These are phyloP conservation scores for Torrubiella hemipterigena DNA, from an alignment of 2,329 filamentous ascomycete species.

Conservation along the genomic window DNA sequence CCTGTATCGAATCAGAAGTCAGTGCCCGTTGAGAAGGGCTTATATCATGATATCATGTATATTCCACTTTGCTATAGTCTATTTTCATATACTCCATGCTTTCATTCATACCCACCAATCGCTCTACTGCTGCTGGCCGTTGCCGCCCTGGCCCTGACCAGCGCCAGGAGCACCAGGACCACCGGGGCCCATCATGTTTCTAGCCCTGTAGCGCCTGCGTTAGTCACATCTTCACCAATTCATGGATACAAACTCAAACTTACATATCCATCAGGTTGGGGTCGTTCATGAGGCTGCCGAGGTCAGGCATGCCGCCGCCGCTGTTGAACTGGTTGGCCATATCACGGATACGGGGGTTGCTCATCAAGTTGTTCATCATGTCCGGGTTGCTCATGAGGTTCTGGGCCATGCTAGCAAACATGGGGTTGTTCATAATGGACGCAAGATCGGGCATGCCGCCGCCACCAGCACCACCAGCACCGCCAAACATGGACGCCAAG, in stretches of 20 bases:
- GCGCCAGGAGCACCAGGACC: constrained; percentile 15
- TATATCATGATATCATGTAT: no score
- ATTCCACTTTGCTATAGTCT: no score
- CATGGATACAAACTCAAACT: constrained; percentile 27
- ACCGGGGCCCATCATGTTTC: constrained; percentile 33
- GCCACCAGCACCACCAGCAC: constrained; percentile 47
- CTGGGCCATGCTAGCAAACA: constrained; percentile 96
- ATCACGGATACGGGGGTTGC: constrained; percentile 75
- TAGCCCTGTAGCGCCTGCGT: constrained; percentile 21
- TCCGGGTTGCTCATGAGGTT: constrained; percentile 96
- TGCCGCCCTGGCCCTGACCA: no score
- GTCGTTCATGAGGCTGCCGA: constrained; percentile 79
- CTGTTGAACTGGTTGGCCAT: constrained; percentile 73
- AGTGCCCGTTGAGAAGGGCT: no score
- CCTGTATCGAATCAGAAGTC: no score
- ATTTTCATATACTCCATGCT: no score
- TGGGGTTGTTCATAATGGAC: constrained; percentile 90
- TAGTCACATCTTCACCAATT: constrained; percentile 3
- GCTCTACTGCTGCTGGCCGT: no score
- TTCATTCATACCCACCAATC: no score
- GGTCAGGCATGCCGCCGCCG: constrained; percentile 81
- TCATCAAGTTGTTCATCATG: constrained; percentile 85
- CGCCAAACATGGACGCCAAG: constrained; percentile 62
- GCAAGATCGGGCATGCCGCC: constrained; percentile 82
- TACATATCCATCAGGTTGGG: constrained; percentile 87